Base-by-base conservation (phyloP, 108 stramenopile genomes). In the Nannochloropsis salina region DNA sequence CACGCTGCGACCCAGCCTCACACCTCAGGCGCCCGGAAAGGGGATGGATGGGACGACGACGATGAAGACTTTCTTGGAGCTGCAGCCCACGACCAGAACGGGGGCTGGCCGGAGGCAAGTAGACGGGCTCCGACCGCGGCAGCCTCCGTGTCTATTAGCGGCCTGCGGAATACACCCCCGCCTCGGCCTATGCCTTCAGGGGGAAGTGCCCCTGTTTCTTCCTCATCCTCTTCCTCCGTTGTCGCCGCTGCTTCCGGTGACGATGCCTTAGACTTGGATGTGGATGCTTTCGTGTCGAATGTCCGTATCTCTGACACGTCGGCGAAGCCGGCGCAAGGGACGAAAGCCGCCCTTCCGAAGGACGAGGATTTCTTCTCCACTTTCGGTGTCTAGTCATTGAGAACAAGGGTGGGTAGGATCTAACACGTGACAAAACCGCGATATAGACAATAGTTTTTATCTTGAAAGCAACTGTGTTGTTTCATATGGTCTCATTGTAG, bases 211-310 rank as follows among this genome's bases (percentile, higher is more conserved):
- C 15, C 61, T 15, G 15, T n/a, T 74, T 2, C 61, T 74, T 6
- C 61, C n/a, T 6, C 8, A 2, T 74, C 61, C 8, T 74, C 61
- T n/a, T 74, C 61, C 61, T 74, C 61, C 4, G 61, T 1, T 74
- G 61, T 15, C n/a, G 61, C 20, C n/a, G 8, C 61, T 74, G 61
- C 20, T 74, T 4, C 61, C 4, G 61, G 20, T 15, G 61, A 74
- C n/a, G 61, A 74, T 74, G 61, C 6, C 20, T n/a, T 74, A n/a
- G 61, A 74, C n/a, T 74, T 74, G 8, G 61, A 74, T n/a, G 61
- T 74, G 61, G 61, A 74, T 74, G 61, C 61, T n/a, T 74, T 74
- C n/a, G n/a, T 74, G 61, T n/a, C 61, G 1, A 74, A 74, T 74
- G 61, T 74, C 61, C 61, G 61, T 74, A 8, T 6, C 8, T n/a